Evolutionary conservation across 345 rosid genomes (phyloP).

Genomic region (Eucalyptus regnans): DNA sequence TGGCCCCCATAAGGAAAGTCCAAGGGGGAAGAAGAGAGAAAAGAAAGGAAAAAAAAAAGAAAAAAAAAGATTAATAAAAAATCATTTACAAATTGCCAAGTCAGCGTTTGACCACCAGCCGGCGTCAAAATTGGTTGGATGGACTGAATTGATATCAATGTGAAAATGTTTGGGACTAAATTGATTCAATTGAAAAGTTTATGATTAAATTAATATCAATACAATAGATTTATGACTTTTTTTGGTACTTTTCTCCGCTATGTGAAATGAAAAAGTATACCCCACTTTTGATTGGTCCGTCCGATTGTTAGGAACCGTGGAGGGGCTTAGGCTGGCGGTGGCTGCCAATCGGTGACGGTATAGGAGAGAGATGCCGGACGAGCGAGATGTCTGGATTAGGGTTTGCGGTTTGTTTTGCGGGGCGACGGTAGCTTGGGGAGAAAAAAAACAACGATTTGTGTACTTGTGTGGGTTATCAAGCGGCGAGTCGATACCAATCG

Average conservation of each 20-base stretch:
- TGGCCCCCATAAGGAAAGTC: too few species aligned
- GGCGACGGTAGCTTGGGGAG: not conserved
- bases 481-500: not conserved
- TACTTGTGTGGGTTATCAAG: not conserved
- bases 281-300: not conserved
- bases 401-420: not conserved
- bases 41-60: too few species aligned
- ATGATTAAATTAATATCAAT: fast-evolving
- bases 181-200: too few species aligned
- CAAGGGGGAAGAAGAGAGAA: too few species aligned
- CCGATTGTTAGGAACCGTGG: not conserved
- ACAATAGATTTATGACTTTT: fast-evolving
- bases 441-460: not conserved
- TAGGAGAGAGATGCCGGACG: not conserved
- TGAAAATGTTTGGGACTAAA: too few species aligned
- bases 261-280: not conserved
- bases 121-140: too few species aligned
- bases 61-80: too few species aligned
- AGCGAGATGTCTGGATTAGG: not conserved
- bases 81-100: too few species aligned
- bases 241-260: too few species aligned
- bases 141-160: fast-evolving
- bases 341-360: not conserved
- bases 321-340: not conserved
- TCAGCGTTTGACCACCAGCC: fast-evolving